Conservation (phyloP, 2,329 filamentous ascomycete genomes). For the Erysiphe pulchra region DNA sequence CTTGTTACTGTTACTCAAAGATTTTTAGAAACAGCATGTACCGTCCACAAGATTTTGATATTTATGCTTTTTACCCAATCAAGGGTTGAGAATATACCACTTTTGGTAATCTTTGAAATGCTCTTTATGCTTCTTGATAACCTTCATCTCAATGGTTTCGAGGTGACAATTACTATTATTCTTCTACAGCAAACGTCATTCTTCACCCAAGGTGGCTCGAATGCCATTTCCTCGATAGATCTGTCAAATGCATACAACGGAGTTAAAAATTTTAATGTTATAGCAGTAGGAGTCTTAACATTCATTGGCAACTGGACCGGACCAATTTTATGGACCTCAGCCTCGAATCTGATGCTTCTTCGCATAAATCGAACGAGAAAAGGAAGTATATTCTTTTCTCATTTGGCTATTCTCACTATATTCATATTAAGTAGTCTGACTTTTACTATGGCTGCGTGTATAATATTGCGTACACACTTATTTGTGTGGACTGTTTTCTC, state of each 20-base stretch:
- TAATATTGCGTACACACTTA: conserved; percentile 57
- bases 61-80: conserved; percentile 74
- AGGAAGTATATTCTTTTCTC: conserved; percentile 13
- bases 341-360: conserved; percentile 33
- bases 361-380: conserved; percentile 5
- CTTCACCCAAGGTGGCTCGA: conserved; percentile 76
- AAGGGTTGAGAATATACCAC: conserved; percentile 57
- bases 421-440: conserved; percentile 40
- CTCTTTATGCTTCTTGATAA: conserved; percentile 27
- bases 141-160: conserved; percentile 22
- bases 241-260: conserved; percentile 91
- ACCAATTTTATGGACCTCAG: conserved; percentile 63
- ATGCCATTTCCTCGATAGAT: conserved; percentile 88
- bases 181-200: conserved; percentile 63
- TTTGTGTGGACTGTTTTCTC: conserved; percentile 99
- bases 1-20: conserved; percentile 1
- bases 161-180: conserved; percentile 43
- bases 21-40: conserved; percentile 9
- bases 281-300: conserved; percentile 59
- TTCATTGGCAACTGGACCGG: conserved; percentile 84
- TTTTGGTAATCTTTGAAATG: conserved; percentile 51
- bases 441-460: conserved; percentile 75
- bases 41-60: conserved; percentile 43
- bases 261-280: conserved; percentile 51
- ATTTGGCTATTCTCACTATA: conserved; percentile 40